These are phyloP conservation scores for Fusarium tupiense DNA, from an alignment of 2,329 filamentous ascomycete genomes.

Conservation along the genomic window DNA sequence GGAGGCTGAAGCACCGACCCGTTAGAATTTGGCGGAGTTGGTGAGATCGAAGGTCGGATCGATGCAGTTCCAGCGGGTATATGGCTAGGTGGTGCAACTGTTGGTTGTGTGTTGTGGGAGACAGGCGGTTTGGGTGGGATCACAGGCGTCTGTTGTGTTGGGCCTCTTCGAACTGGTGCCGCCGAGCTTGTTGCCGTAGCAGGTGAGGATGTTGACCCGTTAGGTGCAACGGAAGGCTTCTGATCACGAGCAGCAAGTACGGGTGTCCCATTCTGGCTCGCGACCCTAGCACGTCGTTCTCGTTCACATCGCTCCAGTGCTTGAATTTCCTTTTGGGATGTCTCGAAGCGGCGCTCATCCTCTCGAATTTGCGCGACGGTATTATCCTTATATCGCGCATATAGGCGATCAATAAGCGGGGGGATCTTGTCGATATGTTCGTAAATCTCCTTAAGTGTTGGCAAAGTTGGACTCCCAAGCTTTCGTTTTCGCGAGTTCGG, in stretches of 20 bases:
- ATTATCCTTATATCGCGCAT: constrained; percentile 76
- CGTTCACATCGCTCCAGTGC: constrained; percentile 67
- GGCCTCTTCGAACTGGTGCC: constrained; percentile 41
- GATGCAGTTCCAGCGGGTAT: constrained; percentile 43
- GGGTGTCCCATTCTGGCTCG: constrained; percentile 49
- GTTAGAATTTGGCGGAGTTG: constrained; percentile 45
- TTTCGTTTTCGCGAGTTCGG: constrained; percentile 79
- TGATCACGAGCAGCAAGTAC: constrained; percentile 47
- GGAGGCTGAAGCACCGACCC: constrained; percentile 52
- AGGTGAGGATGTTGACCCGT: constrained; percentile 39
- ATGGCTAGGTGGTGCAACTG: constrained; percentile 44
- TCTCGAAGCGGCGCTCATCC: constrained; percentile 75
- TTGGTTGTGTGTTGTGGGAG: constrained; percentile 35
- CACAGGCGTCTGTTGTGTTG: constrained; percentile 48
- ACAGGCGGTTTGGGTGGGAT: constrained; percentile 48
- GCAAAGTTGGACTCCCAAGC: constrained; percentile 70
- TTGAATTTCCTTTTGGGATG: constrained; percentile 73
- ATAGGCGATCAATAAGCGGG: constrained; percentile 76
- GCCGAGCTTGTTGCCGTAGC: constrained; percentile 32
- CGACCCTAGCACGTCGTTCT: constrained; percentile 50
- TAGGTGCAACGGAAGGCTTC: constrained; percentile 41
- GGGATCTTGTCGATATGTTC: constrained; percentile 76
- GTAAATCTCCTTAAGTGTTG: constrained; percentile 72
- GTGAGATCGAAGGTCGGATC: constrained; percentile 42
- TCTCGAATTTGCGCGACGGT: constrained; percentile 76